Evolutionary conservation across 768 basidiomycete genomes (phyloP), one percentile per base, ranked within the genome.

Genomic region (Boletus subparvulus): DNA sequence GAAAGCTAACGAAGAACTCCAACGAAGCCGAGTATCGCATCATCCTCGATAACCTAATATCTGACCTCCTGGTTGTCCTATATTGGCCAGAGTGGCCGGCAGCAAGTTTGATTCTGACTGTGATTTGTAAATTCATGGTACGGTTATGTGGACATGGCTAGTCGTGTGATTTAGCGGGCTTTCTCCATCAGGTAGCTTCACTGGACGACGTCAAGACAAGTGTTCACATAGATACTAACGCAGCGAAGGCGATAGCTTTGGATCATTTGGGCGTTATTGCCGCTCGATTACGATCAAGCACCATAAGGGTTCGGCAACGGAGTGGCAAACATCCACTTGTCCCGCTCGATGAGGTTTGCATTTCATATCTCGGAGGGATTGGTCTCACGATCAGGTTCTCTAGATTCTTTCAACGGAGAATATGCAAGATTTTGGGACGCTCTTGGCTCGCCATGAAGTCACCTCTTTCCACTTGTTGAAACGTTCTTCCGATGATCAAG

Each of bases 1-100:
- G 87, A 12, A 95, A 94, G 65, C 77, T 84, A 6, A 91, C 89
- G 14, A 96, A 96, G 70, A 92, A 90, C 61, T 87, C 94, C 0
- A 94, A 92, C 62, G 97, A 99, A 67, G 87, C 90, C 6, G 96
- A 98, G 68, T 98, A 98, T 69, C 85, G 94, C 47, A 79, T 86
- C 0, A 93, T 98, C 39, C 90, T 98, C 56, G 96, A 98, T 66
- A 90, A 90, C 63, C 77, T 98, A 12, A 84, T 98, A 41, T 84
- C 86, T 2, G 97, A 99, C 67, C 77, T 97, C 24, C 79, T 98
- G 24, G 81, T 83, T 10, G 94, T 97, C 19, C 76, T 98, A 7
- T 94, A 89, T 69, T 92, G 92, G 85, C 95, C 97, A 0, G 97
- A 99, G 72, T 99, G 96, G 94, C 97, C 97, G 7, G 95, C 92